These are phyloP conservation scores for Lindgomyces ingoldianus DNA, from an alignment of 495 filamentous ascomycete species.

Conservation along the genomic window DNA sequence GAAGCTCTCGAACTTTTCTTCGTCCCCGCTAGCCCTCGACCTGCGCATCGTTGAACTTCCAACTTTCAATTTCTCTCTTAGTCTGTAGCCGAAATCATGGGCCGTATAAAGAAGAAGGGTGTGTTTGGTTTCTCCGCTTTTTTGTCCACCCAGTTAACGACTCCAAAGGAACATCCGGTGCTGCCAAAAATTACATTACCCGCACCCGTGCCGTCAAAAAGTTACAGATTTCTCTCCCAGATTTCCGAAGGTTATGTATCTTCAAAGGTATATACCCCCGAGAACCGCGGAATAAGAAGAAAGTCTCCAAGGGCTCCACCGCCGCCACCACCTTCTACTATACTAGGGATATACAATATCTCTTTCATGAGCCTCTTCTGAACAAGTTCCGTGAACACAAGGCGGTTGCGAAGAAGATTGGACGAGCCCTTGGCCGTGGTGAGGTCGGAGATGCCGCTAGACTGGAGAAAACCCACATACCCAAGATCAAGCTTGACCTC, in stretches of 20 bases:
- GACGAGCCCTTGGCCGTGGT: constrained; percentile 82
- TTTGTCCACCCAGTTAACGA: constrained; percentile 16
- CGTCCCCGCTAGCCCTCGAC: neutral
- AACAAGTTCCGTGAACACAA: constrained; percentile 97
- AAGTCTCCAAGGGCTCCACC: constrained; percentile 87
- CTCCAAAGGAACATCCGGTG: constrained; percentile 73
- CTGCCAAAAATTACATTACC: constrained; percentile 98
- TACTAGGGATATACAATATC: constrained; percentile 96
- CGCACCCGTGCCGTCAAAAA: constrained; percentile 95
- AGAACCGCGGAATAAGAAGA: constrained; percentile 94
- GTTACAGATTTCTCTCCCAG: constrained; percentile 92
- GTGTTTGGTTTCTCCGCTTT: constrained; percentile 15
- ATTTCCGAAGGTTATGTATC: constrained; percentile 97
- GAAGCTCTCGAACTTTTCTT: constrained; percentile 3
- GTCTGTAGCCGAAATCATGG: constrained; percentile 22
- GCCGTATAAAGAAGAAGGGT: constrained; percentile 87
- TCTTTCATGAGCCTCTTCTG: constrained; percentile 94
- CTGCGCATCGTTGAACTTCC: too few relatives aligned
- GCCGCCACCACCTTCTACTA: constrained; percentile 97
- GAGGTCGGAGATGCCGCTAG: constrained; percentile 83
- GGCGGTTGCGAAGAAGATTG: constrained; percentile 93
- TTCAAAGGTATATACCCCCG: constrained; percentile 98
- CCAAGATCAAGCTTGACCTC: constrained; percentile 87
- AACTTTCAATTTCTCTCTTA: too few relatives aligned
- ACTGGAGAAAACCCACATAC: constrained; percentile 80